Evolutionary conservation across 208 protist genomes (phyloP).

Genomic region (Trypanosoma platydactyli): DNA sequence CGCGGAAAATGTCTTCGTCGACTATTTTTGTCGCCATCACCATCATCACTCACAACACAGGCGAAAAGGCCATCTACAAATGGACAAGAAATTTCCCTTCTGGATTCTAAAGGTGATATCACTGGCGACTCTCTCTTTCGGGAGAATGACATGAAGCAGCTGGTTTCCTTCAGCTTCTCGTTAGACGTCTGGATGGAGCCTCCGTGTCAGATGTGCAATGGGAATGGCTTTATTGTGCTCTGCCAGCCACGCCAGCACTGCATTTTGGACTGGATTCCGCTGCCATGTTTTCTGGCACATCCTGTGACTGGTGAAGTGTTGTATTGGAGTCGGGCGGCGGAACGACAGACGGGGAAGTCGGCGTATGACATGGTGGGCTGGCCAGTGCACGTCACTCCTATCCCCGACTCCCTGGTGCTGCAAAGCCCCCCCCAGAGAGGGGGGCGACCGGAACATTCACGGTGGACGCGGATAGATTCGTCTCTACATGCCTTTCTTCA

Average conservation of each 20-base stretch:
- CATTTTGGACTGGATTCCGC: constrained; percentile 51
- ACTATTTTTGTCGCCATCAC: neutral
- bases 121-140: neutral
- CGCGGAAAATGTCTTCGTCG: constrained; percentile 8
- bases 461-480: constrained; percentile 9
- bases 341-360: constrained; percentile 34
- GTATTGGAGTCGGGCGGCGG: constrained; percentile 53
- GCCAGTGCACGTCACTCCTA: constrained; percentile 22
- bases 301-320: constrained; percentile 54
- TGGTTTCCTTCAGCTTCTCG: constrained; percentile 27
- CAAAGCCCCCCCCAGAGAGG: neutral
- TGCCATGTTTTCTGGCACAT: constrained; percentile 64
- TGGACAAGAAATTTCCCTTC: neutral
- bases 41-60: neutral
- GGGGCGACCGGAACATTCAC: neutral
- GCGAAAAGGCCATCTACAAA: too few species aligned
- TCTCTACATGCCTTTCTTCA: constrained; percentile 5
- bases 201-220: neutral
- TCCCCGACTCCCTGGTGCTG: neutral
- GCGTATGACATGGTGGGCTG: constrained; percentile 57
- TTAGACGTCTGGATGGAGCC: constrained; percentile 54
- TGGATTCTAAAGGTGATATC: constrained; percentile 16
- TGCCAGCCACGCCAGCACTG: constrained; percentile 65
- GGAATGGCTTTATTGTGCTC: constrained; percentile 33
- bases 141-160: neutral